Percentiles rank a stretch among this genome's conserved stretches.
Conservation (phyloP, 495 filamentous ascomycete species). For the Penicillium canariense region DNA sequence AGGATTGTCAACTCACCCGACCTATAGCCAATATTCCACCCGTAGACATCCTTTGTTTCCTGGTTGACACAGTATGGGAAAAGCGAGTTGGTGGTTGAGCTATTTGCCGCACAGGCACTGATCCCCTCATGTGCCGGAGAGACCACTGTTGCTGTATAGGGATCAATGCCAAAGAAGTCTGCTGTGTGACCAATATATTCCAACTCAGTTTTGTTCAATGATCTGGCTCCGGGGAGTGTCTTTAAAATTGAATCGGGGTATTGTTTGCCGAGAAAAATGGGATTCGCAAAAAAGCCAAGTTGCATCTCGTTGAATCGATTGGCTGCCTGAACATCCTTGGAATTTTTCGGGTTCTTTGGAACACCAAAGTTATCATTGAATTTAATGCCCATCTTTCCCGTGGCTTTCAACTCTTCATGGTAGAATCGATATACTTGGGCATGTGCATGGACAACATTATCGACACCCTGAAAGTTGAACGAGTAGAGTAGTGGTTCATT, state of each 20-base stretch:
- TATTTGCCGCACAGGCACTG: slow-evolving; percentile 32
- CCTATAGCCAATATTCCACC: slow-evolving; percentile 43
- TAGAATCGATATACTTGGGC: slow-evolving; percentile 42
- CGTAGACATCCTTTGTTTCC: slow-evolving; percentile 32
- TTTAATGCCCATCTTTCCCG: slow-evolving; percentile 40
- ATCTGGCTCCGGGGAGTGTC: slow-evolving; percentile 25
- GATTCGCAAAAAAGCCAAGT: slow-evolving; percentile 38
- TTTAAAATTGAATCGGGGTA: slow-evolving; percentile 36
- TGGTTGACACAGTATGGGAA: slow-evolving; percentile 43
- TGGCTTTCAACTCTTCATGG: slow-evolving; percentile 37
- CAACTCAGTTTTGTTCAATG: slow-evolving; percentile 35
- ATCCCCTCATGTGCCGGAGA: slow-evolving; percentile 35
- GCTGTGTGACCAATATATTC: slow-evolving; percentile 32
- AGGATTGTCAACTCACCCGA: slow-evolving; percentile 14
- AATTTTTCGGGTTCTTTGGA: slow-evolving; percentile 34
- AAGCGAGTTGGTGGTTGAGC: slow-evolving; percentile 23
- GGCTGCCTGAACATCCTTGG: slow-evolving; percentile 34
- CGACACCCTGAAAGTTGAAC: slow-evolving; percentile 29
- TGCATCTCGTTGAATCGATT: slow-evolving; percentile 41
- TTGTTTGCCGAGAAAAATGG: slow-evolving; percentile 41
- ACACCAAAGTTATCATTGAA: slow-evolving; percentile 44
- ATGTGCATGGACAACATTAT: slow-evolving; percentile 40
- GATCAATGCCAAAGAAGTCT: slow-evolving; percentile 48
- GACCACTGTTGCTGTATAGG: slow-evolving; percentile 45
- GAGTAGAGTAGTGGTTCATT: slow-evolving; percentile 42